phyloP scores from a whole-genome alignment of 352 stramenopile species.

The Phytopythium ostracodes region DNA sequence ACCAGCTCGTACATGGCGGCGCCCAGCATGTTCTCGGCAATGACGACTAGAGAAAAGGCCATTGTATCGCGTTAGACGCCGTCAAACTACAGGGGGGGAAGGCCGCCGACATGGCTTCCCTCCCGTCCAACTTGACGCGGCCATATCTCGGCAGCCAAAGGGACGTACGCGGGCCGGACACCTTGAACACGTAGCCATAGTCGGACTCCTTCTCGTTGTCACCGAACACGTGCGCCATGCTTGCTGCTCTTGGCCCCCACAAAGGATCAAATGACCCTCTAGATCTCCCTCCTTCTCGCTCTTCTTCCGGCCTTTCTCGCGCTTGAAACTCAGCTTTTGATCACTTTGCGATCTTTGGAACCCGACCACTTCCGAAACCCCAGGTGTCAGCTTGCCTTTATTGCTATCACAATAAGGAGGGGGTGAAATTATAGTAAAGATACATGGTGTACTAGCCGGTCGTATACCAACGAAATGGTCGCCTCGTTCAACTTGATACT shows the following conservation, averaged over 20 bases:
- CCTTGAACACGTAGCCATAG: constrained; percentile 99
- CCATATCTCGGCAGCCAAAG: not conserved
- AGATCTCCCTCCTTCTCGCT: constrained; percentile 13
- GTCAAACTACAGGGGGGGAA: not conserved
- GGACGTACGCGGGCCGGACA: constrained; percentile 94
- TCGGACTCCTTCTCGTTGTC: constrained; percentile 90
- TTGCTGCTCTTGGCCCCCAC: not conserved
- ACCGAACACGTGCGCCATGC: constrained; percentile 81
- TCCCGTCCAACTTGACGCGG: not conserved
- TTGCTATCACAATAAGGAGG: not conserved
- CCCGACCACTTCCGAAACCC: constrained; percentile 1
- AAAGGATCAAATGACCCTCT: not conserved
- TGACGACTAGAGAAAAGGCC: constrained; percentile 84
- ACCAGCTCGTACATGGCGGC: constrained; percentile 97
- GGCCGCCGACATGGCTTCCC: too few relatives aligned
- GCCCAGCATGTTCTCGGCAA: constrained; percentile 99
- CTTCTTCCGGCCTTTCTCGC: constrained; percentile 1
- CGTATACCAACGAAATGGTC: constrained; percentile 6
- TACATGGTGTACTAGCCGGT: constrained; percentile 12
- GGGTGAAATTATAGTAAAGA: constrained; percentile 16
- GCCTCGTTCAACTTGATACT: not conserved
- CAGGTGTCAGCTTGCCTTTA: not conserved
- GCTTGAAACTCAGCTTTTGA: constrained; percentile 5
- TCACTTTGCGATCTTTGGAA: constrained; percentile 36
- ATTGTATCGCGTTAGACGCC: not conserved